Base-by-base conservation (phyloP, 2,329 filamentous ascomycete genomes). In the Talaromyces sp. region DNA sequence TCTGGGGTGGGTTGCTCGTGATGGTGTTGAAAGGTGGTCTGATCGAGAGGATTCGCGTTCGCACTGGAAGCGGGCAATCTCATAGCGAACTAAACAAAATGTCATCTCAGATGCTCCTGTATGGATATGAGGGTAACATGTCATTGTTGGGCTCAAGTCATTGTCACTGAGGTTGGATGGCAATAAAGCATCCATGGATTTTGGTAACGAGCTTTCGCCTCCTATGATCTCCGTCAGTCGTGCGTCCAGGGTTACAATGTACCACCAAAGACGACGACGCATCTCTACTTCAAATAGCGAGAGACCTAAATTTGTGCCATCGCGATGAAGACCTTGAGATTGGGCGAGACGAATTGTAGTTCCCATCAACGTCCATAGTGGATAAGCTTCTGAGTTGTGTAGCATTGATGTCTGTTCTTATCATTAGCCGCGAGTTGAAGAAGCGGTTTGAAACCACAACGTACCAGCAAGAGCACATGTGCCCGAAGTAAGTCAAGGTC, bases 61-160 rank as follows among this genome's bases (percentile, higher is more conserved):
- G 10, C 5, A 44, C 12, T 42, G 36, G 34, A 42, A 56, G 4
- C 57, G 40, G 8, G 44, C 42, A 10, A 83, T 77, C 61, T 82
- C 81, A 62, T 75, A 80, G 33, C 81, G 73, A 30, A 82, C 76
- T 59, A 81, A 67, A 62, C 72, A 74, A 60, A 81, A 80, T 2
- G 83, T 82, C 67, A 79, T 79, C 62, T 87, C 85, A 0, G 85
- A 84, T 28, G 76, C 78, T 0, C 83, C 83, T 40, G 78, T 74
- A 23, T 78, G 77, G 33, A 82, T 76, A 18, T 68, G 63, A 0
- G 85, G 84, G 5, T 72, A 64, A 58, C 82, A 79, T 5, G 72
- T 77, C 68, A 79, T 81, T 2, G 79, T 78, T 0, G 81, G 81
- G 5, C 73, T 68, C 31, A 84, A 73, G 59, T 83, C 81, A 14